A percentile compares a stretch with the other conserved stretches of the same genome.
Evolutionary conservation across 768 basidiomycete genomes (phyloP).

Genomic region (Pleurotus ostreatus): DNA sequence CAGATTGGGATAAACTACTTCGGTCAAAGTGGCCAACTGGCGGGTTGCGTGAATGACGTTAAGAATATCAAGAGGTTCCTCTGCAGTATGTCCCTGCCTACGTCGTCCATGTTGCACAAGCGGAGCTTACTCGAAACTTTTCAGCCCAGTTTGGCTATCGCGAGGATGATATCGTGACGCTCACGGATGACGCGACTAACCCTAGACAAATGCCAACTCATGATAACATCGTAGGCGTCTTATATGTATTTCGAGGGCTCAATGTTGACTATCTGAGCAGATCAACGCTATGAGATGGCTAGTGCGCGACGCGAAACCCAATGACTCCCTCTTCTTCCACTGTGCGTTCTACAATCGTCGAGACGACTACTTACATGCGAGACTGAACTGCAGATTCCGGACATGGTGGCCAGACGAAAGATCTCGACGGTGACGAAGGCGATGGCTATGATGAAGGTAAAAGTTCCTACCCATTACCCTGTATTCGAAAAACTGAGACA

Average conservation of each 20-base stretch:
- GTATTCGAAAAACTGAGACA: not conserved
- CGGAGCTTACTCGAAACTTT: not conserved
- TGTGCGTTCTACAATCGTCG: conserved; percentile 40
- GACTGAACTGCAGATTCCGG: conserved; percentile 63
- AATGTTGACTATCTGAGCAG: conserved; percentile 24
- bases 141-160: conserved; percentile 64
- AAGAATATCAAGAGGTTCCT: conserved; percentile 78
- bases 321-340: conserved; percentile 90
- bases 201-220: conserved; percentile 67
- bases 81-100: conserved; percentile 40
- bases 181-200: conserved; percentile 73
- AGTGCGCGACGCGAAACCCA: conserved; percentile 70
- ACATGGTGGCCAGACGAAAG: conserved; percentile 89
- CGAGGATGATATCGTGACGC: conserved; percentile 76
- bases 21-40: conserved; percentile 60
- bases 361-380: not conserved
- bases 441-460: conserved; percentile 83
- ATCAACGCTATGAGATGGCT: conserved; percentile 89
- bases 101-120: not conserved
- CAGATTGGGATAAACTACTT: conserved; percentile 90
- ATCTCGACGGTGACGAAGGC: conserved; percentile 76
- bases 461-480: not conserved
- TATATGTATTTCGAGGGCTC: not conserved
- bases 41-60: conserved; percentile 92
- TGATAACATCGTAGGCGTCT: conserved; percentile 65